phyloP scores from a whole-genome alignment of 148 eudicot genomes.

The Rhododendron ferrugineum region DNA sequence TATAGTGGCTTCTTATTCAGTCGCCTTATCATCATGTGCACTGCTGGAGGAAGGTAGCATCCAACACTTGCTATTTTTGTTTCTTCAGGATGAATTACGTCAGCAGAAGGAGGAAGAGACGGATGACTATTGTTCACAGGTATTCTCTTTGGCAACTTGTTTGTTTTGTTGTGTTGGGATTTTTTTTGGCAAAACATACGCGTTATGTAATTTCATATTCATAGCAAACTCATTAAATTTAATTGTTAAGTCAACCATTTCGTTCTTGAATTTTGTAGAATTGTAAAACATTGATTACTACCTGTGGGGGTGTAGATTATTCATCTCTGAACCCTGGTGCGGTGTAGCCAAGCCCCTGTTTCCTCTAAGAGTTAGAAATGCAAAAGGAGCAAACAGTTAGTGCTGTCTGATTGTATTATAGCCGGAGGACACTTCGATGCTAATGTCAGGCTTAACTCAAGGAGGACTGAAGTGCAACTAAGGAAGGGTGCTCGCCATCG shows the following conservation, averaged over 20 bases:
- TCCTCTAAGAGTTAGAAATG: neutral
- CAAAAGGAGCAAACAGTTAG: neutral
- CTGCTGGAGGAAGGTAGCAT: neutral
- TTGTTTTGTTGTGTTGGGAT: neutral
- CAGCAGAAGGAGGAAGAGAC: conserved; percentile 89
- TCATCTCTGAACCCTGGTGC: neutral
- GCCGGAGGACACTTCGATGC: neutral
- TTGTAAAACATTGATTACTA: neutral
- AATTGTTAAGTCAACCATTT: neutral
- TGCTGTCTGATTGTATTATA: neutral
- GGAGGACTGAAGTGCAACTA: neutral
- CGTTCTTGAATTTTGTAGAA: neutral
- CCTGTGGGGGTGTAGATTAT: neutral
- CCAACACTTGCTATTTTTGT: neutral
- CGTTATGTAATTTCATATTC: neutral
- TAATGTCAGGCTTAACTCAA: neutral
- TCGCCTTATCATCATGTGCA: neutral
- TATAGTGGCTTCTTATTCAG: conserved; percentile 8
- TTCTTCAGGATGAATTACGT: conserved; percentile 82
- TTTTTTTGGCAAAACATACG: neutral
- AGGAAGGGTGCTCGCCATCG: too few relatives aligned
- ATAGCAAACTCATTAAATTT: neutral
- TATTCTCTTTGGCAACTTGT: conserved; percentile 14
- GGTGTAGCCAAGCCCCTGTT: neutral
- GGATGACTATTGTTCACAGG: conserved; percentile 98